These are phyloP conservation scores for Colletotrichum sp. DNA, from an alignment of 2,329 filamentous ascomycete genomes.

Conservation along the genomic window DNA sequence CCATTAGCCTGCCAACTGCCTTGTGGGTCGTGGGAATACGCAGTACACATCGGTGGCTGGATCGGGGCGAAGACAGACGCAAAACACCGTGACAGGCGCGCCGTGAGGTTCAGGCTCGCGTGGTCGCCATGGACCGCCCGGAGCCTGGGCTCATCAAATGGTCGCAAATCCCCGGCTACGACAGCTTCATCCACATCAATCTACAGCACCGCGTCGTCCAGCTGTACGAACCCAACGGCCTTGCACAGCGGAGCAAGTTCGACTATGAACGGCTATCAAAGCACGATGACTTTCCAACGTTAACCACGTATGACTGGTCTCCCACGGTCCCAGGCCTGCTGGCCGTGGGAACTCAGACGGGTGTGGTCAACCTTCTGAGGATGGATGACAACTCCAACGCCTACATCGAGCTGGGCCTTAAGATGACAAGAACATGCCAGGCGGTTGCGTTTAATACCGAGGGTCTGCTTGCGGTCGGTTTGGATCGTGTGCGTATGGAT, in stretches of 20 bases:
- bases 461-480: constrained; percentile 76
- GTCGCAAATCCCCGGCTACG: constrained; percentile 63
- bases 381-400: constrained; percentile 74
- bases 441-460: constrained; percentile 79
- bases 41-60: background rate
- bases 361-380: constrained; percentile 76
- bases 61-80: background rate
- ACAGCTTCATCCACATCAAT: constrained; percentile 70
- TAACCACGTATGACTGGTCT: constrained; percentile 73
- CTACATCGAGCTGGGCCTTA: constrained; percentile 70
- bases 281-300: constrained; percentile 67
- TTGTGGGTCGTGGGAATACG: background rate
- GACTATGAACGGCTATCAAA: constrained; percentile 62
- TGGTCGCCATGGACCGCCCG: constrained; percentile 57
- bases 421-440: constrained; percentile 79
- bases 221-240: constrained; percentile 66
- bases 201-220: constrained; percentile 67
- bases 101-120: background rate
- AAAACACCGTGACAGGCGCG: background rate
- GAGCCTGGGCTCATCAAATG: constrained; percentile 70
- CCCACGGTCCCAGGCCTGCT: constrained; percentile 68
- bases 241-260: constrained; percentile 61
- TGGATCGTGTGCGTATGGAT: constrained; percentile 83
- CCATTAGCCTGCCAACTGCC: background rate
- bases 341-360: constrained; percentile 76